Evolutionary conservation across 208 protist genomes (phyloP).

Genomic region (Leishmania mexicana): DNA sequence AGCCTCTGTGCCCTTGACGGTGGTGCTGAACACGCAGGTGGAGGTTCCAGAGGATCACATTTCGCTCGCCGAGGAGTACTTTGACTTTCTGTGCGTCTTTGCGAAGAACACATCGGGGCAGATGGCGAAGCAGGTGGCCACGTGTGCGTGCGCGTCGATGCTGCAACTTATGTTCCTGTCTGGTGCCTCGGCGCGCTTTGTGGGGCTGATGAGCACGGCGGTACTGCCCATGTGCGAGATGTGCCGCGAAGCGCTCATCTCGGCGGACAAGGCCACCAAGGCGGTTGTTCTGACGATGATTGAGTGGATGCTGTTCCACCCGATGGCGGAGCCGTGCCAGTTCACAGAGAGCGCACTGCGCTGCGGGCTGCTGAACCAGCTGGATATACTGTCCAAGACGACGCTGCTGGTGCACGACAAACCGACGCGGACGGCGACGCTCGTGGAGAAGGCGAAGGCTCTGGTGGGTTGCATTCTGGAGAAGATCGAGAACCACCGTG

Average conservation of each 20-base stretch:
- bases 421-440: slow-evolving; percentile 46
- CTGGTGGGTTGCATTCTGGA: slow-evolving; percentile 28
- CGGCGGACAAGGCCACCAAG: slow-evolving; percentile 78
- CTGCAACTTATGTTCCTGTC: slow-evolving; percentile 74
- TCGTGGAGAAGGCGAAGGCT: slow-evolving; percentile 44
- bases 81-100: slow-evolving; percentile 66
- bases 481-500: slow-evolving; percentile 27
- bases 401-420: slow-evolving; percentile 39
- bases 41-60: slow-evolving; percentile 48
- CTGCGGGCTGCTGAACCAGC: slow-evolving; percentile 67
- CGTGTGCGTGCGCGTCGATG: slow-evolving; percentile 77
- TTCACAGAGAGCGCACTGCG: slow-evolving; percentile 58
- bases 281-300: slow-evolving; percentile 85
- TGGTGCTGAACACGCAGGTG: slow-evolving; percentile 46
- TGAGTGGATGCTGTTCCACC: slow-evolving; percentile 76
- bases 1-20: slow-evolving; percentile 2
- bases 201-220: slow-evolving; percentile 43
- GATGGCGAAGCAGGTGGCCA: slow-evolving; percentile 84
- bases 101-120: slow-evolving; percentile 63
- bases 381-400: slow-evolving; percentile 48
- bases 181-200: slow-evolving; percentile 42
- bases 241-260: slow-evolving; percentile 71
- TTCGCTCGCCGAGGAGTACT: slow-evolving; percentile 71
- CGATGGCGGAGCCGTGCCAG: slow-evolving; percentile 45
- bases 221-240: slow-evolving; percentile 85